Base-by-base conservation (phyloP, 768 basidiomycete species). In the Gloeopeniophorella convolvens region DNA sequence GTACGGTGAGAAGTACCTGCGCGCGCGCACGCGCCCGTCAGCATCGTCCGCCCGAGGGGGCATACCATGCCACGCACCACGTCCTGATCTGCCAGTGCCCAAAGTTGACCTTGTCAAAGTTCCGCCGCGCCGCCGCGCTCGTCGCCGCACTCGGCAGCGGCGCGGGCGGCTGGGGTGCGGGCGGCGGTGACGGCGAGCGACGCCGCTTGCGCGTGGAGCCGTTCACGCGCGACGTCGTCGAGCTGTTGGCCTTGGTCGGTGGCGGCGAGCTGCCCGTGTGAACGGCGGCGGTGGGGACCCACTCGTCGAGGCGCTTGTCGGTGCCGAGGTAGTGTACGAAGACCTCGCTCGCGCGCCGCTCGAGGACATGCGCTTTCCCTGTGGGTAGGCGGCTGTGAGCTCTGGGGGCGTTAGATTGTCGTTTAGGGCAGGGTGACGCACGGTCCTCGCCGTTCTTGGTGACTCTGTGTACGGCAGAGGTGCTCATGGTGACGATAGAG, bases 1-100 rank as follows among this genome's bases (percentile, higher is more conserved):
- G 65, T 94, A 95, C 1, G 93, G 93, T 2, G 93, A 96, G 64
- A 87, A 92, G 68, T 94, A 94, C 89, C 92, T 93, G 55, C 4
- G 21, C 10, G 13, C 23, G 31, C 13, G 30, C 35, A 23, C 30
- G 15, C 48, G 21, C 30, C 20, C 30, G 42, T 28, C 37, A 21
- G 11, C 21, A 36, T n/a, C 31, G 11, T 13, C 24, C 28, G 20
- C 42, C 30, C 27, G 28, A 37, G 35, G 35, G 7, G 43, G n/a
- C n/a, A n/a, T n/a, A n/a, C n/a, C n/a, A n/a, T n/a, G n/a, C n/a
- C 41, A 71, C 82, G 58, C 58, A 91, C 92, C 92, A 94, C 8
- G 91, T 90, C 63, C 82, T 85, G 60, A 96, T 88, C 63, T 85
- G 76, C 80, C 85, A 93, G 23, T 81, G 73, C 36, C 89, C 89